Conservation (phyloP, 2,329 filamentous ascomycete species). For the Colletotrichum horii region DNA sequence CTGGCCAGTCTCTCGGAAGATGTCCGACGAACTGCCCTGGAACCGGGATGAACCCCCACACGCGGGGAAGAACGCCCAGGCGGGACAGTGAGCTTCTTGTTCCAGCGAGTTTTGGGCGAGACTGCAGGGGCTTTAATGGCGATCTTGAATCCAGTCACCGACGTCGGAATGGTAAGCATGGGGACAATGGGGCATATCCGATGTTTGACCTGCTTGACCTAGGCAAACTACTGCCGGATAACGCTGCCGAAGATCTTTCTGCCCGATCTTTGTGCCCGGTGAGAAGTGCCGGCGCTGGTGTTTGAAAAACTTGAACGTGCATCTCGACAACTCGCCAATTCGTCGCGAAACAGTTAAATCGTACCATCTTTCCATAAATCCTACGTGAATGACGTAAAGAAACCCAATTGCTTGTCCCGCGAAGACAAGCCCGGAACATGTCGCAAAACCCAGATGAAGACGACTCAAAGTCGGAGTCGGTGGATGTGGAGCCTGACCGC, state of each 20-base stretch:
- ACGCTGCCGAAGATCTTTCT: background rate
- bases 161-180: constrained; percentile 3
- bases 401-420: background rate
- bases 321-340: background rate
- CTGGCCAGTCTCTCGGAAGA: background rate
- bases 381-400: background rate
- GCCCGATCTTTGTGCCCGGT: background rate
- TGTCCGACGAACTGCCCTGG: background rate
- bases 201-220: background rate
- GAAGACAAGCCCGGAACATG: background rate
- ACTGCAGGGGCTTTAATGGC: background rate
- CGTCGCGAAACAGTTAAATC: background rate
- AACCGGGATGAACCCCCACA: background rate
- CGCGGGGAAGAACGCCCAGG: background rate
- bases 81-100: background rate
- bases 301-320: background rate
- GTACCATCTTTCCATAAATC: background rate
- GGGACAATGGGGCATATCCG: background rate
- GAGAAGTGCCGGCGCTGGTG: background rate
- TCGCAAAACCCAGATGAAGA: background rate
- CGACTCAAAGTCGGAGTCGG: background rate
- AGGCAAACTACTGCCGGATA: background rate
- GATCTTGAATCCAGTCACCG: constrained; percentile 1
- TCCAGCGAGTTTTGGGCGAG: background rate
- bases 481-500: background rate